phyloP scores from a whole-genome alignment of 1,284 basidiomycete genomes.

The Sanghuangporus baumii region DNA sequence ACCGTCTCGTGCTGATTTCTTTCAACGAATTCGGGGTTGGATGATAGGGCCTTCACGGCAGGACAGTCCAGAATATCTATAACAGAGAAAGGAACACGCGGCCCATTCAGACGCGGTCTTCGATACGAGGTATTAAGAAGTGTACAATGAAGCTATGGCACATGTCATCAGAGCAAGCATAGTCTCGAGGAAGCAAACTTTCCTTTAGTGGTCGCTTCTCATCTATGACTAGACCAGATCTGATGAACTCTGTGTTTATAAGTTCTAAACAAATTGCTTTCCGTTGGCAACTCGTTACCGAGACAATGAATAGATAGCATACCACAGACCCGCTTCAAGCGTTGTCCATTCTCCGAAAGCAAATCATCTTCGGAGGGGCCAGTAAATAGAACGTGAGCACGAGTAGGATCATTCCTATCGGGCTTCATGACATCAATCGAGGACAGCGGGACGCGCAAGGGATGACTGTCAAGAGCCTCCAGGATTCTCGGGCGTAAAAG shows the following conservation, averaged over 20 bases:
- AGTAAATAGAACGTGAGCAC: slow-evolving; percentile 54
- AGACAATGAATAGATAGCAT: background rate
- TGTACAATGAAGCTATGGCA: slow-evolving; percentile 59
- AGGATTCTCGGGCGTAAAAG: slow-evolving; percentile 42
- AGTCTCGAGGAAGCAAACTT: slow-evolving; percentile 15
- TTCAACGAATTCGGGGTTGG: no score
- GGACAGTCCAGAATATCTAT: slow-evolving; percentile 34
- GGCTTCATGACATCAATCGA: slow-evolving; percentile 48
- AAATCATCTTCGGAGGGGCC: slow-evolving; percentile 35
- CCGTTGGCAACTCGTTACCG: background rate
- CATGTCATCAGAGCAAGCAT: background rate
- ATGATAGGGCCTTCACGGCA: slow-evolving; percentile 14
- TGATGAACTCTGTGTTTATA: slow-evolving; percentile 39
- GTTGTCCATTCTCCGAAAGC: slow-evolving; percentile 24
- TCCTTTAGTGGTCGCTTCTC: slow-evolving; percentile 58
- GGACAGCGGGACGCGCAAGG: slow-evolving; percentile 41
- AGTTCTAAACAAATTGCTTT: slow-evolving; percentile 30
- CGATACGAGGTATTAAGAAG: slow-evolving; percentile 58
- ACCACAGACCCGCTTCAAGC: slow-evolving; percentile 39
- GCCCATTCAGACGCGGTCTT: slow-evolving; percentile 30
- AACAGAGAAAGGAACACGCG: slow-evolving; percentile 43
- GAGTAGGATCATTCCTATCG: slow-evolving; percentile 28
- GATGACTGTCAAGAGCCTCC: slow-evolving; percentile 23
- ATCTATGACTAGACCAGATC: slow-evolving; percentile 37
- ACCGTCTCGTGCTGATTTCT: no score